Percentiles rank a stretch among this genome's conserved stretches.
Evolutionary conservation across 495 filamentous ascomycete genomes (phyloP).

Genomic region (Hamigera avellanea): DNA sequence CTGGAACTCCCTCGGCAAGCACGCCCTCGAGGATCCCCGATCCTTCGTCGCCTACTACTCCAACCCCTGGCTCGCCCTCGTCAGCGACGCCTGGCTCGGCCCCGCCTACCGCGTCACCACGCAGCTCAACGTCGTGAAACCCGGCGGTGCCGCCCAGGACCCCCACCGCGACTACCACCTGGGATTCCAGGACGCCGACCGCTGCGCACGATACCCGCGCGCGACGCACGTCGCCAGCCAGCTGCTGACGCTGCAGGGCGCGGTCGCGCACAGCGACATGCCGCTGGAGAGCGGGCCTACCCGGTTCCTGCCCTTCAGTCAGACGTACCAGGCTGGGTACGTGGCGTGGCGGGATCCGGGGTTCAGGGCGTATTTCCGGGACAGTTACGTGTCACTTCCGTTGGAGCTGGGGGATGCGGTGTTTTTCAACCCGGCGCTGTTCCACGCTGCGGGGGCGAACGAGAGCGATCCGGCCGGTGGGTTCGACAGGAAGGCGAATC

Average conservation of each 20-base stretch:
- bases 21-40: constrained; percentile 29
- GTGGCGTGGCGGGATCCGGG: constrained; percentile 35
- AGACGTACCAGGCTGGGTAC: constrained; percentile 39
- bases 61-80: constrained; percentile 37
- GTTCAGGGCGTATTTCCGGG: constrained; percentile 36
- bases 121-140: constrained; percentile 45
- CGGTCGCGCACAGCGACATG: constrained; percentile 46
- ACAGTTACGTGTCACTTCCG: constrained; percentile 33
- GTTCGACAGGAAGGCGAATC: constrained; percentile 37
- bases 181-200: constrained; percentile 34
- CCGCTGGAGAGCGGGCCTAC: constrained; percentile 40
- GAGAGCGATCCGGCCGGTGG: constrained; percentile 25
- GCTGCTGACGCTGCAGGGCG: constrained; percentile 45
- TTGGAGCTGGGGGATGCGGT: constrained; percentile 38
- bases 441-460: constrained; percentile 46
- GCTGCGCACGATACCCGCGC: constrained; percentile 25
- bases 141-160: constrained; percentile 38
- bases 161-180: constrained; percentile 48
- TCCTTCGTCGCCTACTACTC: constrained; percentile 42
- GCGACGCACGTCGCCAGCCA: constrained; percentile 32
- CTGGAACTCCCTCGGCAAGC: constrained; percentile 49
- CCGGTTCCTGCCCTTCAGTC: constrained; percentile 41
- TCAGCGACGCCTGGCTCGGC: constrained; percentile 38
- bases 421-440: constrained; percentile 46
- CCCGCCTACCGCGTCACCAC: constrained; percentile 41